phyloP scores from a whole-genome alignment of 164 flowering plant genomes.

The Warburgia ugandensis region DNA sequence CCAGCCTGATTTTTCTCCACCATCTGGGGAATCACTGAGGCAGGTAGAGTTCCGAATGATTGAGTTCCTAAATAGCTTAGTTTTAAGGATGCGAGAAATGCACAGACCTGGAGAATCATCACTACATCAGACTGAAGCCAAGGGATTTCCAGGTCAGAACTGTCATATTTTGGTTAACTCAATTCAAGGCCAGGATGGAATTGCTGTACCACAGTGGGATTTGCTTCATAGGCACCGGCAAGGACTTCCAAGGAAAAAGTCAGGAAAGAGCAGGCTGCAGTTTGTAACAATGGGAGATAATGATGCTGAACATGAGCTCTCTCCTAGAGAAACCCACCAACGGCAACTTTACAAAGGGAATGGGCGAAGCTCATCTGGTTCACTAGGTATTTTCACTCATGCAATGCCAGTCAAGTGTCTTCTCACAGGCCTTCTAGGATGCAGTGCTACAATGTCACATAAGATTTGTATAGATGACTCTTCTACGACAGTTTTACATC shows the following conservation, averaged over 20 bases:
- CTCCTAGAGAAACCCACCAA: constrained; percentile 39
- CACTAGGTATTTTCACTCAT: constrained; percentile 83
- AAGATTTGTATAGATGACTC: constrained; percentile 94
- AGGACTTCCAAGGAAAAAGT: constrained; percentile 55
- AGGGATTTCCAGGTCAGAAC: constrained; percentile 28
- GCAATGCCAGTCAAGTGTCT: constrained; percentile 82
- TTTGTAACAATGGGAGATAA: constrained; percentile 65
- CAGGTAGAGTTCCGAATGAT: constrained; percentile 86
- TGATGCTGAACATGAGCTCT: constrained; percentile 57
- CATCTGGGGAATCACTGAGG: constrained; percentile 95
- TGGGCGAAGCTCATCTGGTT: constrained; percentile 31
- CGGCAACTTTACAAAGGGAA: constrained; percentile 33
- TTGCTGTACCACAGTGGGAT: constrained; percentile 46
- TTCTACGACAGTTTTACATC: constrained; percentile 68
- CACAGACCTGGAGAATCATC: constrained; percentile 41
- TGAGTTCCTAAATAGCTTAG: constrained; percentile 60
- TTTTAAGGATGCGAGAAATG: constrained; percentile 51
- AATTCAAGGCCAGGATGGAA: constrained; percentile 40
- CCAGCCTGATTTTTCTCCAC: constrained; percentile 90
- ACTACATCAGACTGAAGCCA: constrained; percentile 49
- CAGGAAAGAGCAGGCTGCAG: constrained; percentile 93
- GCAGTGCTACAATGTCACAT: constrained; percentile 60
- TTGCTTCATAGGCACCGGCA: too few relatives aligned
- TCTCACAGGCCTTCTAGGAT: constrained; percentile 79
- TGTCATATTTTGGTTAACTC: constrained; percentile 30